Evolutionary conservation across 768 basidiomycete genomes (phyloP).

Genomic region (Pleurotus ostreatus): DNA sequence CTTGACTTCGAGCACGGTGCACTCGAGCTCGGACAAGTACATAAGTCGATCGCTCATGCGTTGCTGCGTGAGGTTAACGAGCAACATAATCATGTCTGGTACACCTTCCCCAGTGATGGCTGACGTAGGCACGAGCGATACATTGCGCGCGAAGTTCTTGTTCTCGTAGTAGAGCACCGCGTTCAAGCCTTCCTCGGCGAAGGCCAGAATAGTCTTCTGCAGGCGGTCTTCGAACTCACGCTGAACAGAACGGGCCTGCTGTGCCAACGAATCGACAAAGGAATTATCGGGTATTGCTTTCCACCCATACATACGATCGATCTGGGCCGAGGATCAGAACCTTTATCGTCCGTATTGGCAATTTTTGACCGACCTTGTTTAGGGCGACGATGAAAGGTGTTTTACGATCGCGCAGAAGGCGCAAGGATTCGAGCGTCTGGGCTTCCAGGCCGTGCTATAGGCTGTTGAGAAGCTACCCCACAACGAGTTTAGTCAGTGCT

Average conservation of each 20-base stretch:
- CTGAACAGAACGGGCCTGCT: conserved; percentile 74
- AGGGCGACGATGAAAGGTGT: conserved; percentile 98
- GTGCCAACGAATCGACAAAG: conserved; percentile 85
- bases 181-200: conserved; percentile 98
- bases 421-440: conserved; percentile 96
- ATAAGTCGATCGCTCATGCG: conserved; percentile 96
- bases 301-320: conserved; percentile 98
- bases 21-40: conserved; percentile 97
- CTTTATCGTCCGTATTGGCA: conserved; percentile 1
- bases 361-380: conserved; percentile 67
- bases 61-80: conserved; percentile 95
- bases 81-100: conserved; percentile 98
- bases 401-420: conserved; percentile 86
- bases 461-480: conserved; percentile 6
- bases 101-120: conserved; percentile 98
- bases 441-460: conserved; percentile 90
- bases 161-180: conserved; percentile 96
- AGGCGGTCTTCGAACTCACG: conserved; percentile 92
- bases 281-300: conserved; percentile 85
- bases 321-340: conserved; percentile 41
- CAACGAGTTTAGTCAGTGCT: conserved; percentile 12
- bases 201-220: conserved; percentile 81
- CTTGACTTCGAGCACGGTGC: conserved; percentile 98
- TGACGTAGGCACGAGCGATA: conserved; percentile 96
- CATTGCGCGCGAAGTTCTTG: conserved; percentile 89